These are phyloP conservation scores for Halenospora varia DNA, from an alignment of 495 filamentous ascomycete genomes.

Conservation along the genomic window DNA sequence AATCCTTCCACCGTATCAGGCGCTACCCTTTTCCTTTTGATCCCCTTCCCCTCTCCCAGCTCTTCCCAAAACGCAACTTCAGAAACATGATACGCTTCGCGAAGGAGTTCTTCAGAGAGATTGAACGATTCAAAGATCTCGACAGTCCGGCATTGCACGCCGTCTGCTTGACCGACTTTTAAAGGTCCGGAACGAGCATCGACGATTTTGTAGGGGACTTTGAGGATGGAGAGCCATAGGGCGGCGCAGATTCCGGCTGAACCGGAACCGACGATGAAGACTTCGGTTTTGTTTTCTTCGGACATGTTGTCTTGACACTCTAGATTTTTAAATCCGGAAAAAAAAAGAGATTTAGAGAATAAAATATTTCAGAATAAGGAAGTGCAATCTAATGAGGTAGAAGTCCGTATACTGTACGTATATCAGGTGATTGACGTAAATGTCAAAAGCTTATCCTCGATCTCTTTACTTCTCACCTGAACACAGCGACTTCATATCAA, in stretches of 20 bases:
- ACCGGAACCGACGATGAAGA: background rate
- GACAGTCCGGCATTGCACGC: conserved; percentile 25
- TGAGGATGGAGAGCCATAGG: background rate
- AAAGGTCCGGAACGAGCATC: conserved; percentile 15
- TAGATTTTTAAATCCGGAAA: background rate
- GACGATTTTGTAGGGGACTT: background rate
- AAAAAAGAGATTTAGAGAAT: too few species aligned
- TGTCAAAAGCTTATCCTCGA: too few species aligned
- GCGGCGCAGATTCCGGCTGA: background rate
- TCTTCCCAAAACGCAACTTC: conserved; percentile 26
- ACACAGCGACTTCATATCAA: too few species aligned
- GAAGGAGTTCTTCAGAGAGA: conserved; percentile 17
- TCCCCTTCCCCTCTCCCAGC: background rate
- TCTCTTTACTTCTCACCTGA: too few species aligned
- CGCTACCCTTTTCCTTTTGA: background rate
- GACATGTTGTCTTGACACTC: background rate
- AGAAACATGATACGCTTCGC: conserved; percentile 16
- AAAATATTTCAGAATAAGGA: background rate
- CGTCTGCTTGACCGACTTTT: conserved; percentile 33
- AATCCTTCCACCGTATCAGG: conserved; percentile 25
- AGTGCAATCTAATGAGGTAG: too few species aligned
- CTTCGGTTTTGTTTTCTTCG: background rate
- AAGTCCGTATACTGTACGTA: too few species aligned
- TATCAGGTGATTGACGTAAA: too few species aligned
- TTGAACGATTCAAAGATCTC: conserved; percentile 31